Evolutionary conservation across 2,329 filamentous ascomycete genomes (phyloP).

Genomic region (Pseudopyricularia cyperi): DNA sequence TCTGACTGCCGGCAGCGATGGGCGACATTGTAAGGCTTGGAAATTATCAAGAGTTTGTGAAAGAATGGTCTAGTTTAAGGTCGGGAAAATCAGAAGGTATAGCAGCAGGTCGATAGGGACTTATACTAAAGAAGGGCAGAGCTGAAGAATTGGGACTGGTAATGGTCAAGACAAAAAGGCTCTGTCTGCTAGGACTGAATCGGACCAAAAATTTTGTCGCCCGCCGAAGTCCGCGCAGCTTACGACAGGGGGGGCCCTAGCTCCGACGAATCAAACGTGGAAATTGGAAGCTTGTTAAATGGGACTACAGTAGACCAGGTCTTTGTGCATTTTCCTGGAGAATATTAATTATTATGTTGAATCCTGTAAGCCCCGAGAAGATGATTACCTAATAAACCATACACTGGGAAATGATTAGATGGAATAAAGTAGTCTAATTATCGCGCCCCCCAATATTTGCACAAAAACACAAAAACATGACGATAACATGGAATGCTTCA

Average conservation of each 20-base stretch:
- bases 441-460: too few relatives aligned
- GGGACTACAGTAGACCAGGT: background rate
- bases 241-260: background rate
- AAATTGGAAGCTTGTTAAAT: background rate
- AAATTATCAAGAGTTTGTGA: background rate
- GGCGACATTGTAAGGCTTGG: constrained; percentile 42
- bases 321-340: too few relatives aligned
- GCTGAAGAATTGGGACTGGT: background rate
- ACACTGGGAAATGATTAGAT: too few relatives aligned
- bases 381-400: too few relatives aligned
- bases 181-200: background rate
- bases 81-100: background rate
- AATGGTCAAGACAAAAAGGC: background rate
- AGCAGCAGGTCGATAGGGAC: background rate
- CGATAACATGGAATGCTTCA: too few relatives aligned
- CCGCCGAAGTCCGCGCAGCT: background rate
- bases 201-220: background rate
- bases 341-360: too few relatives aligned
- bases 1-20: constrained; percentile 39
- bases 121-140: background rate
- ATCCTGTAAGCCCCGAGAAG: too few relatives aligned
- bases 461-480: too few relatives aligned
- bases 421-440: too few relatives aligned
- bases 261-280: background rate
- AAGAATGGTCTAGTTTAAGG: background rate